These are phyloP conservation scores for Solanum chilense DNA, from an alignment of 257 asterid species.

Conservation along the genomic window DNA sequence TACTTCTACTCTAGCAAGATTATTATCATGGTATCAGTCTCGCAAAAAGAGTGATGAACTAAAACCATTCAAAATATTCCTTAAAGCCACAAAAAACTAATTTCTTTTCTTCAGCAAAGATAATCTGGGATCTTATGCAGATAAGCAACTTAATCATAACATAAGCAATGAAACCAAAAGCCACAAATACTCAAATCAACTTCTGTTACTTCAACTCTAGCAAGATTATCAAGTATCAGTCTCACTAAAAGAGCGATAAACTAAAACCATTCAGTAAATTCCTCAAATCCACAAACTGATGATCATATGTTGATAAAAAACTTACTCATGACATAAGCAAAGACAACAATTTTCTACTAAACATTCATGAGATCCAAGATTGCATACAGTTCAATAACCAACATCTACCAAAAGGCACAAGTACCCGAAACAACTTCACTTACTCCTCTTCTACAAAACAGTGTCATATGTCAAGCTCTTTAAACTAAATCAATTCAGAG, in stretches of 20 bases:
- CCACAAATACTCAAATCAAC: background rate
- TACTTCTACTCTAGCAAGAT: background rate
- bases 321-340: background rate
- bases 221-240: background rate
- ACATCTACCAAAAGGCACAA: background rate
- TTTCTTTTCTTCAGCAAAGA: background rate
- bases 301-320: background rate
- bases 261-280: background rate
- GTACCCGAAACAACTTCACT: background rate
- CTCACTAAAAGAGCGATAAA: background rate
- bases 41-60: background rate
- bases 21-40: background rate
- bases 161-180: background rate
- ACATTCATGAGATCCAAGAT: background rate
- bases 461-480: background rate
- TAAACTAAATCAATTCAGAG: background rate
- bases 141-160: background rate
- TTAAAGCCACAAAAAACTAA: background rate
- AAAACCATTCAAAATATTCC: background rate
- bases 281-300: background rate
- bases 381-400: background rate
- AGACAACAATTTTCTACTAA: background rate
- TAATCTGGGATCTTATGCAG: background rate
- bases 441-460: background rate
- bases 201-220: background rate